These are phyloP conservation scores for Scutellaria barbata DNA, from an alignment of 257 asterid species.

Conservation along the genomic window DNA sequence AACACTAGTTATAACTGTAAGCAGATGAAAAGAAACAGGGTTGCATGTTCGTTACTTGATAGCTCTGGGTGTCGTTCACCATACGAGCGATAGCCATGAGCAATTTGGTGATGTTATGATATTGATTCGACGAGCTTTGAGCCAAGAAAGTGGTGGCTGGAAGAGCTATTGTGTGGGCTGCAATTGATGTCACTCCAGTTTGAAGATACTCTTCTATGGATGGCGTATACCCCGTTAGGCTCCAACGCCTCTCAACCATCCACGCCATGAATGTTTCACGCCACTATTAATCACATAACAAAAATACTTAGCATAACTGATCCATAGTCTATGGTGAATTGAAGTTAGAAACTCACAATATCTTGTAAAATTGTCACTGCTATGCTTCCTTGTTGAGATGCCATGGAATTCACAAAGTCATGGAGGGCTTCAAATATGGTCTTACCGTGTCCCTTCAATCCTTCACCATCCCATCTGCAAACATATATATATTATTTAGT, in stretches of 20 bases:
- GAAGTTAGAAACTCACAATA: slow-evolving; percentile 44
- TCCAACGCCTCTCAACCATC: slow-evolving; percentile 71
- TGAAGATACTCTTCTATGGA: slow-evolving; percentile 53
- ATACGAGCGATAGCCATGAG: slow-evolving; percentile 56
- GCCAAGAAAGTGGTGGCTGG: slow-evolving; percentile 43
- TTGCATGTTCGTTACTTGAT: slow-evolving; percentile 44
- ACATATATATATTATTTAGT: neutral
- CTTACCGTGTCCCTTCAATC: slow-evolving; percentile 55
- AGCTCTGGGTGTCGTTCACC: slow-evolving; percentile 61
- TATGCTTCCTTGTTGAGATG: slow-evolving; percentile 34
- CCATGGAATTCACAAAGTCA: slow-evolving; percentile 48
- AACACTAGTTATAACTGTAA: neutral
- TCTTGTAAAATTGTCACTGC: slow-evolving; percentile 37
- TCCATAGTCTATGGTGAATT: neutral
- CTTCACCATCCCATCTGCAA: slow-evolving; percentile 62
- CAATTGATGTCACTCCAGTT: slow-evolving; percentile 51
- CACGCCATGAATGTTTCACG: slow-evolving; percentile 56
- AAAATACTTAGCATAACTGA: too few species aligned
- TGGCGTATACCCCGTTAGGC: slow-evolving; percentile 45
- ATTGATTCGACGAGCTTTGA: slow-evolving; percentile 19
- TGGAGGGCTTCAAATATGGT: slow-evolving; percentile 63
- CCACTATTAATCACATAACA: slow-evolving; percentile 48
- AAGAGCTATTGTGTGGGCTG: slow-evolving; percentile 50
- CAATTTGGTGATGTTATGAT: slow-evolving; percentile 51
- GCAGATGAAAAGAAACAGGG: neutral